Evolutionary conservation across 805 yeast genomes (phyloP), one percentile per base, ranked within the genome.

Genomic region (Candida coquimbonensis): DNA sequence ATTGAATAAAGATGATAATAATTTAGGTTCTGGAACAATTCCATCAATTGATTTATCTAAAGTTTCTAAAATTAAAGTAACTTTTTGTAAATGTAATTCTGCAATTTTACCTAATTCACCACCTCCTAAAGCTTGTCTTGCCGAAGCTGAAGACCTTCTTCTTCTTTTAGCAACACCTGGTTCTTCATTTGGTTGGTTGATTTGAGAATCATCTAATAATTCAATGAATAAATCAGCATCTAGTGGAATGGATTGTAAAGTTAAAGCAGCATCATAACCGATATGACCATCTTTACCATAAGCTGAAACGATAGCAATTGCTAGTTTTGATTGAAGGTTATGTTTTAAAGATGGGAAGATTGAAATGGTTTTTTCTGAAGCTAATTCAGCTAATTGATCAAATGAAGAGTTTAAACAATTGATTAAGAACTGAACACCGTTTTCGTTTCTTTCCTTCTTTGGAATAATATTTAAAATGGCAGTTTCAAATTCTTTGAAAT

Each of bases 61-160:
- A 4, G 90, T 74, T 60, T 93, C 98, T 52, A 93, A 70, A 21
- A 89, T 70, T 25, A 84, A 67, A 2, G 97, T 87, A 33, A 90
- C 72, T 56, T 83, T 87, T 54, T 78, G 80, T 61, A 90, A 68
- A 60, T 90, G 96, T 14, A 69, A 64, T 43, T 88, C 82, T 0
- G 97, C 97, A 63, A 87, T 71, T 42, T 72, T 75, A 12, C 83
- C 79, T 39, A 90, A 75, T 45, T 83, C 85, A 47, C 68, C 71
- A 68, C 80, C 77, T 45, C 83, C 79, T 71, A 83, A 75, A n/a
- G 83, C 83, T 56, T 81, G 89, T 58, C 79, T 82, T 1, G 91
- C 74, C 14, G 86, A 74, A 29, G 87, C 80, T 2, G 93, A 81
- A 1, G 93, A 82, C 53, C 86, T 68, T 68, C 97, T 77, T 72